Percentiles rank a stretch among this genome's conserved stretches.
Evolutionary conservation across 257 asterid genomes (phyloP).

Genomic region (Solanum virginianum): DNA sequence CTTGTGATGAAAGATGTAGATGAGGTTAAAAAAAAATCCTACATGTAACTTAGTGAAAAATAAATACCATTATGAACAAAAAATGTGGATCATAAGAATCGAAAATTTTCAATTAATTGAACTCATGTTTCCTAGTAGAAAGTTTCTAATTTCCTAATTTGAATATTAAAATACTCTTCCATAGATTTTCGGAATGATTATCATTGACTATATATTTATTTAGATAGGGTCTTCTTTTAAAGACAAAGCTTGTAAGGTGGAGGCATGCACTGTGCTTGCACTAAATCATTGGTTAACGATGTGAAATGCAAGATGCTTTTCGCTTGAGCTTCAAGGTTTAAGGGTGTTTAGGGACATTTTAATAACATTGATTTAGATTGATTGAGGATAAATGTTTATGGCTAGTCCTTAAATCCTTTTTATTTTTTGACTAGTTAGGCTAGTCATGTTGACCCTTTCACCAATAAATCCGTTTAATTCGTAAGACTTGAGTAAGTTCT

Average conservation of each 20-base stretch:
- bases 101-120: background rate
- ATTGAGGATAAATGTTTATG: background rate
- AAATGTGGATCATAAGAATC: background rate
- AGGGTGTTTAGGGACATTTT: background rate
- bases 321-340: background rate
- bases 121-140: background rate
- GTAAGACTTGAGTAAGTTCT: background rate
- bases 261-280: background rate
- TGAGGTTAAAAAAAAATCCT: background rate
- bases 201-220: background rate
- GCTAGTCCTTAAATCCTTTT: background rate
- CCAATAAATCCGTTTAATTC: background rate
- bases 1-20: background rate
- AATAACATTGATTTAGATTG: background rate
- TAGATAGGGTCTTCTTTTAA: background rate
- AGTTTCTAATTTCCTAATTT: background rate
- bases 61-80: background rate
- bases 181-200: background rate
- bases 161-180: background rate
- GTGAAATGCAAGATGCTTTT: background rate
- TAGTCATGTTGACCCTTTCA: background rate
- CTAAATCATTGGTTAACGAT: background rate
- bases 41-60: background rate
- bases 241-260: background rate
- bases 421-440: background rate